Conservation (phyloP, 768 basidiomycete species). For the Termitomyces sp. region DNA sequence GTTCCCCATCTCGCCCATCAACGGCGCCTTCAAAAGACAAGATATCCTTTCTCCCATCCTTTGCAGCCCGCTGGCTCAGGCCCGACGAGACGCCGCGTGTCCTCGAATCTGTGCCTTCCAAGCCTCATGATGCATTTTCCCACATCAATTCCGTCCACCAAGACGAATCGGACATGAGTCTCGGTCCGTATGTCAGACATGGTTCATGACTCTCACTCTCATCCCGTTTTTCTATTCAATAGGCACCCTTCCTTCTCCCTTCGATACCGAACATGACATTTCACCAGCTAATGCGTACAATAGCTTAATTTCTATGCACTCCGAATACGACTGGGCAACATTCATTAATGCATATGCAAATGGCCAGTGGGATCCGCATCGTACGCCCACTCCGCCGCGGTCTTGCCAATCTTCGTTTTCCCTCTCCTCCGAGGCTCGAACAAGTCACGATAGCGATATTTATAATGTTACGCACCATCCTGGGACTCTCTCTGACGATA, state of each 20-base stretch:
- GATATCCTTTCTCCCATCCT: constrained; percentile 35
- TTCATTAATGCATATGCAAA: constrained; percentile 74
- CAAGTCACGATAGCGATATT: neutral
- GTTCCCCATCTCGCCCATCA: constrained; percentile 26
- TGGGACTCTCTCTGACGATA: neutral
- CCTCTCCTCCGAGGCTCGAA: constrained; percentile 2
- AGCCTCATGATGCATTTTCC: constrained; percentile 6
- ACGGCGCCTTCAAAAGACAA: constrained; percentile 40
- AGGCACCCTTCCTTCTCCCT: constrained; percentile 19
- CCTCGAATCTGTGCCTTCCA: neutral
- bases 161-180: constrained; percentile 17
- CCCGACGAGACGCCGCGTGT: neutral
- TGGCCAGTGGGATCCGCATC: constrained; percentile 78
- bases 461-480: neutral
- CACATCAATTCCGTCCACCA: constrained; percentile 22
- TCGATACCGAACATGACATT: constrained; percentile 9
- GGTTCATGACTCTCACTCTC: neutral
- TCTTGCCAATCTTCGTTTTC: constrained; percentile 14
- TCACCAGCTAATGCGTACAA: neutral
- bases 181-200: constrained; percentile 16
- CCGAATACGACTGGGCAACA: constrained; percentile 60
- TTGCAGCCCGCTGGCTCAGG: constrained; percentile 15
- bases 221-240: neutral
- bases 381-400: constrained; percentile 55
- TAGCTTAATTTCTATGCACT: constrained; percentile 6